Conservation (phyloP, 2,329 filamentous ascomycete genomes). For the Fusarium annulatum region DNA sequence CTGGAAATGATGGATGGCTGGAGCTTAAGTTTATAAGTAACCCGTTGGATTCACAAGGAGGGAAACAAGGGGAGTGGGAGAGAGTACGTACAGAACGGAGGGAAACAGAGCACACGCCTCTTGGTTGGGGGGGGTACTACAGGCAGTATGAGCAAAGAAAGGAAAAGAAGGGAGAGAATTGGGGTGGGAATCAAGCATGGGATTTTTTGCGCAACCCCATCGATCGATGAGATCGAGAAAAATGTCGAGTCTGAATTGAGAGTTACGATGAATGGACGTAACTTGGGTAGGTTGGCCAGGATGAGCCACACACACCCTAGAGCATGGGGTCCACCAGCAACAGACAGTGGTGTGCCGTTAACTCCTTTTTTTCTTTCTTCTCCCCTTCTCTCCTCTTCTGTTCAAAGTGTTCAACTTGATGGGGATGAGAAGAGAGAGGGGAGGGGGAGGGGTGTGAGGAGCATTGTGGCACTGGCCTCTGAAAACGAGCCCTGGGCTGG, state of each 20-base stretch:
- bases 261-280: slow-evolving; percentile 31
- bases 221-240: slow-evolving; percentile 53
- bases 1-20: slow-evolving; percentile 35
- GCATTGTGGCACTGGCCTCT: slow-evolving; percentile 5
- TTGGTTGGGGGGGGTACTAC: neutral
- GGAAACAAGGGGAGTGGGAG: slow-evolving; percentile 28
- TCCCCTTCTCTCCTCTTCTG: slow-evolving; percentile 1
- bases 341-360: slow-evolving; percentile 28
- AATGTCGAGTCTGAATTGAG: slow-evolving; percentile 32
- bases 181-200: slow-evolving; percentile 44
- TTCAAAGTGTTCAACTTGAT: neutral
- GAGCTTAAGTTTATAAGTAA: slow-evolving; percentile 42
- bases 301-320: slow-evolving; percentile 31
- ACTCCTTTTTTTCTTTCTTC: neutral
- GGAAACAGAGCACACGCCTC: neutral
- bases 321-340: slow-evolving; percentile 26
- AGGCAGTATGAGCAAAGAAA: slow-evolving; percentile 22
- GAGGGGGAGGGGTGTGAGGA: neutral
- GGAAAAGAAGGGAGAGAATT: slow-evolving; percentile 39
- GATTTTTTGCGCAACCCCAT: slow-evolving; percentile 49
- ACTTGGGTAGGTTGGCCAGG: slow-evolving; percentile 23
- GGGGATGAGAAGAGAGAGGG: neutral
- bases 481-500: slow-evolving; percentile 11
- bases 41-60: slow-evolving; percentile 22
- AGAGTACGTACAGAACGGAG: slow-evolving; percentile 1